Evolutionary conservation across 768 basidiomycete species (phyloP), one percentile per base, ranked within the genome.

Genomic region (Galerina sulciceps): DNA sequence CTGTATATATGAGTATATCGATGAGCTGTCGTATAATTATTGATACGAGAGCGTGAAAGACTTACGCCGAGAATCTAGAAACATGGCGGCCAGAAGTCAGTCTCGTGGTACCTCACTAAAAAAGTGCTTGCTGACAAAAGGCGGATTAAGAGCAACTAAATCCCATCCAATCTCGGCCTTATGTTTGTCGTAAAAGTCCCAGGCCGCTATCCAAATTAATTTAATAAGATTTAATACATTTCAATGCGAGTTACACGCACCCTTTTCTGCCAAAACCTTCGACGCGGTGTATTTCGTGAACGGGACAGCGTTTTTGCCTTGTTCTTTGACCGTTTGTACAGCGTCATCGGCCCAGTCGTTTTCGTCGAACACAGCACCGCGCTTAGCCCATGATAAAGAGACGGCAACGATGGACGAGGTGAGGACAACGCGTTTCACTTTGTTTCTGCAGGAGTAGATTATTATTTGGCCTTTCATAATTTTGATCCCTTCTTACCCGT

Each of bases 191-290:
- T 79, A 67, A 61, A 79, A 77, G 0, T 73, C 69, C 78, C 76
- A 79, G n/a, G 76, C 76, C 17, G 81, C 81, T 81, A 18, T 2
- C 43, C 38, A 31, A 41, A 41, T n/a, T 17, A 26, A n/a, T n/a
- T n/a, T 10, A n/a, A 22, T 37, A 10, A 31, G 17, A 41, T 18
- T 35, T 11, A 13, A 49, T 15, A 15, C n/a, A 17, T 38, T 22
- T 10, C 40, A 3, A 43, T 9, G 31, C 17, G 22, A 11, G 20
- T 31, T 17, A 14, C 11, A 17, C 58, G 10, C 53, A 83, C 85
- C 80, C 71, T 75, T 77, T 71, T 93, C 91, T 0, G 88, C 86
- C 0, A 90, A 74, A 1, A 78, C 80, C 75, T 92, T 91, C 10
- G 83, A 84, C 3, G 87, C 85, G 17, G 77, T 65, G 68, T 92